Base-by-base conservation (phyloP, 1,284 basidiomycete genomes). In the Trametes polyzona region DNA sequence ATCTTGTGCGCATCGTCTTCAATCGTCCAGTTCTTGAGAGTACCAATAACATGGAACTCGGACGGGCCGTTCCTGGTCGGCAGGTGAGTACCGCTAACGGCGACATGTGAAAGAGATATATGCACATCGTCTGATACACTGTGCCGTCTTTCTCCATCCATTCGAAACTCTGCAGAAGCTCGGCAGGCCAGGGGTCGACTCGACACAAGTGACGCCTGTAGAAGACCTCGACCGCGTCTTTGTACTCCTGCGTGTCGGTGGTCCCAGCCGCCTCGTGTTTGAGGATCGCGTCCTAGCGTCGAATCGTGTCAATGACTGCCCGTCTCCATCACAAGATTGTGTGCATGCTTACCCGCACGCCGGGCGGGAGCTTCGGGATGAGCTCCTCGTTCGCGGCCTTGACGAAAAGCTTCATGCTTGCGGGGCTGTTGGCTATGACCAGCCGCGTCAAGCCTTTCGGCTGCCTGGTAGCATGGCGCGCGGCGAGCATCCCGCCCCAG, bases 401-500 rank as follows among this genome's bases (percentile, higher is more conserved):
- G 24, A 64, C 64, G 68, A 71, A 76, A 27, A 75, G 54, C 27
- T 37, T 46, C 57, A 71, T 74, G 30, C 65, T 58, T 8, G 73
- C 69, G 19, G 72, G 65, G 17, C 72, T 68, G 42, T 73, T 67
- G 11, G 73, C 55, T 8, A 82, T 58, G 16, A 81, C 61, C 8
- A 84, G 70, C 5, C 64, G 71, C 41, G 71, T 72, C n/a, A 84
- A 56, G 1, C 79, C 78, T 4, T 58, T 54, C 0, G 80, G 79
- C 14, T 60, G 62, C 16, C 42, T 59, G 49, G 40, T 63, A 48
- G 64, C 72, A 48, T 41, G 72, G 66, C 42, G 61, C 67, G 74
- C 67, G 0, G 69, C 80, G n/a, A 83, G 68, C 71, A 82, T 82
- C 8, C 73, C 79, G n/a, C 81, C 82, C 77, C 78, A 82, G 16